Evolutionary conservation across 768 basidiomycete species (phyloP), one percentile per base, ranked within the genome.

Genomic region (Phylloporus rhodoxanthus): DNA sequence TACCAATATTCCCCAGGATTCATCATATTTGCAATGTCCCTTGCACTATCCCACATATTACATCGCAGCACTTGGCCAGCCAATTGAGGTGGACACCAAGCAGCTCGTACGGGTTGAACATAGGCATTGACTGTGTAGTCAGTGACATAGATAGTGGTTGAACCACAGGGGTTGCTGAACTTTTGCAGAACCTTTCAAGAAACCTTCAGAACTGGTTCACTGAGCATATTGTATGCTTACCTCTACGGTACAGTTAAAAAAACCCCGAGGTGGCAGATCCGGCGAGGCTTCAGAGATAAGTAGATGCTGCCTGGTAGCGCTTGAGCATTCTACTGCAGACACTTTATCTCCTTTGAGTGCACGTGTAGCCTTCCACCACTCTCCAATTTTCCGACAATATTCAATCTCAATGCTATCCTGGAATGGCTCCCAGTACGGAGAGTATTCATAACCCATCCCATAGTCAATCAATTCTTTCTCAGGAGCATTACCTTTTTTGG

Each of bases 171-270:
- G 50, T 71, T 75, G 30, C 51, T 42, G 43, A 74, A 69, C 8
- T 68, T 73, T 45, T 75, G 63, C 9, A 85, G 50, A 17, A 85
- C 70, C 84, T 85, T 48, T 48, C 10, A 30, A 23, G 20, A 53
- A 33, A 15, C 20, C 21, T 32, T 51, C 13, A 41, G 21, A 19
- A 38, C 13, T 10, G 4, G 25, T 9, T 36, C 26, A 26, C 3
- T 13, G n/a, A 8, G 2, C 4, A 23, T 21, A 23, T 15, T 10
- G 26, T 28, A 29, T 37, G n/a, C 70, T 56, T 53, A 83, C 84
- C 72, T 84, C 78, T 14, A 81, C 71, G 0, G 79, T 82, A 42
- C 82, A 84, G 47, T 84, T 72, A 60, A 85, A 84, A 61, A 74
- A 85, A 1, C 79, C 78, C 19, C 52, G 43, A 2, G 78, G 77